Base-by-base conservation (phyloP, 257 asterid species). In the Solanum sparsipilum region DNA sequence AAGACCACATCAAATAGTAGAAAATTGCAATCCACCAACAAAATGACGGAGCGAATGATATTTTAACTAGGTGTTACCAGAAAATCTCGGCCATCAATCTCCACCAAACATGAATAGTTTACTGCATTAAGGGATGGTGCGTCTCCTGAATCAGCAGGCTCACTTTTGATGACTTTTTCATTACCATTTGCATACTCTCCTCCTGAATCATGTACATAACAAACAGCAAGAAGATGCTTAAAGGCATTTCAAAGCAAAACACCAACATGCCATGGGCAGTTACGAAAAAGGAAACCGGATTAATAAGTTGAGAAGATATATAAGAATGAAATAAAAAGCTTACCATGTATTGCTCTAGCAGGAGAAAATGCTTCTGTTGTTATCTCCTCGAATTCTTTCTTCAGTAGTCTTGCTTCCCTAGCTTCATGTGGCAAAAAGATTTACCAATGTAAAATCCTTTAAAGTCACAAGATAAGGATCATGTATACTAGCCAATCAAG, bases 61-160 rank as follows among this genome's bases (percentile, higher is more conserved):
- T 86, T 71, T 71, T n/a, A 86, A 85, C 34, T 41, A 85, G 52
- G 79, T 39, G 82, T 78, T n/a, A 91, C 93, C 78, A 86, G 86
- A 75, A 31, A 86, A 83, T 83, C 87, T 46, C 23, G 75, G 36
- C 86, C 84, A 71, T 84, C 89, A 5, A 84, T 67, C 89, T 56
- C 39, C 56, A 86, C 83, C 89, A 58, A 46, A 35, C 63, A 88
- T 23, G 89, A 16, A 76, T 78, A 31, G n/a, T n/a, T 78, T 21
- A 13, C 70, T 36, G 48, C 68, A 65, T 29, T 31, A 34, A 85
- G 41, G 65, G 87, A 52, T 34, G 85, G 84, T 29, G 52, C 34
- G 20, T 75, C 88, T 79, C 13, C 83, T 32, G 81, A 85, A 81
- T 83, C 86, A 63, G 84, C 86, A 31, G 76, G 76, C 76, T 70